Evolutionary conservation across 1,284 basidiomycete genomes (phyloP), one percentile per base, ranked within the genome.

Genomic region (Somion occarium): DNA sequence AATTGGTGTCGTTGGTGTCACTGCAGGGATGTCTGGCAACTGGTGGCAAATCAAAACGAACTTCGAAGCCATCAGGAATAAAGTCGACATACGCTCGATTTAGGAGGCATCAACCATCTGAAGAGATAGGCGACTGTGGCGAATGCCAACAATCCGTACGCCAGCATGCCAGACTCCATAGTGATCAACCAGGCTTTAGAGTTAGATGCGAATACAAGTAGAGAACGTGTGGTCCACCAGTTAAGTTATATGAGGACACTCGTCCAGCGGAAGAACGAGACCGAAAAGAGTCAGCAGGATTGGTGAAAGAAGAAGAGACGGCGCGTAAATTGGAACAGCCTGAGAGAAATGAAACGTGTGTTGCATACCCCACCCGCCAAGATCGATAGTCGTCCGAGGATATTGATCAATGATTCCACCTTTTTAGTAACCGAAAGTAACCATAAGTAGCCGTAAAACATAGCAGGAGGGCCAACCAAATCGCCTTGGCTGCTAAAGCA

Each of bases 21-120:
- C 19, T 20, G 55, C 42, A 4, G 52, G 55, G n/a, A 56, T 53
- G 13, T 38, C 19, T 18, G 46, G 42, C n/a, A 41, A 37, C 54
- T 55, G 44, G 13, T 34, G 30, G 15, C 30, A 34, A 7, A 44
- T 34, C 15, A 34, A 34, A 15, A 15, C 15, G 7, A 15, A 34
- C 15, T 34, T 5, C 13, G 12, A 5, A 11, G 19, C 18, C 7
- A 23, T 37, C 26, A 3, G 15, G 19, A 24, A 26, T 24, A 48
- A 48, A 12, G 12, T 15, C 22, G 38, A 23, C n/a, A 19, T 15
- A 38, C 24, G 34, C 41, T 49, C 13, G 34, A 39, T 27, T 43
- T 49, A 11, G 24, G 20, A 18, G 27, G 24, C 25, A 43, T 39
- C 13, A 48, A 18, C 47, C 47, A 48, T 7, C 41, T 37, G 15